phyloP scores from a whole-genome alignment of 352 stramenopile genomes.

The Globisporangium solare region DNA sequence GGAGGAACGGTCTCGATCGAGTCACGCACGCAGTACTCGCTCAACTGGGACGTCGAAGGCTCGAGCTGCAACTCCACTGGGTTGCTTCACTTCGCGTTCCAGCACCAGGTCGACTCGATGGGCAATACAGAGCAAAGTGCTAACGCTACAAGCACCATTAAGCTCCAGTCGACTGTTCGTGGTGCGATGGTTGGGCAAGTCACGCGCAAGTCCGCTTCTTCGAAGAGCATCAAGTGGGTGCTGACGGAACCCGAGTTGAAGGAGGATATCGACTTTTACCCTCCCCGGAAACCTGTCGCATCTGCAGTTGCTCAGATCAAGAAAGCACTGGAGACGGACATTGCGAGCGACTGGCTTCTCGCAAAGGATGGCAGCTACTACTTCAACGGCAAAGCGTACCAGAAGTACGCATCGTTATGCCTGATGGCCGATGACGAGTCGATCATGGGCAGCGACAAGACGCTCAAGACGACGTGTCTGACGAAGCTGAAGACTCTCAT shows the following conservation, averaged over 20 bases:
- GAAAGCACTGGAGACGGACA: slow-evolving; percentile 42
- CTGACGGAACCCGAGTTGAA: slow-evolving; percentile 45
- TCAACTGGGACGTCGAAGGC: slow-evolving; percentile 57
- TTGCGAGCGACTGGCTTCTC: slow-evolving; percentile 45
- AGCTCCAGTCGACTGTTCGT: slow-evolving; percentile 47
- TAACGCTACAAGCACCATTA: slow-evolving; percentile 19
- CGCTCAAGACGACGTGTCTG: slow-evolving; percentile 39
- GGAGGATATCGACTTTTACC: slow-evolving; percentile 51
- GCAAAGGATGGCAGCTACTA: slow-evolving; percentile 51
- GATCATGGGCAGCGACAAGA: slow-evolving; percentile 43
- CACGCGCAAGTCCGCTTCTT: slow-evolving; percentile 3
- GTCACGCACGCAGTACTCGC: slow-evolving; percentile 51
- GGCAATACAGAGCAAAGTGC: slow-evolving; percentile 14
- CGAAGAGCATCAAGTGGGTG: slow-evolving; percentile 30
- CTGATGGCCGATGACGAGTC: slow-evolving; percentile 52
- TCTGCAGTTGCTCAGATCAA: slow-evolving; percentile 33
- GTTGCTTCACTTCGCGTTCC: slow-evolving; percentile 64
- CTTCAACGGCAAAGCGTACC: slow-evolving; percentile 70
- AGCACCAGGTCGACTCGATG: slow-evolving; percentile 55
- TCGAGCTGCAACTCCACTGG: slow-evolving; percentile 33
- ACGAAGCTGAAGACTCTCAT: slow-evolving; percentile 55
- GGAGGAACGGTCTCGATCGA: slow-evolving; percentile 47
- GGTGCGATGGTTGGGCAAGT: slow-evolving; percentile 49
- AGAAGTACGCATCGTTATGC: slow-evolving; percentile 80
- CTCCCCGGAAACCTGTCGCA: slow-evolving; percentile 24